Evolutionary conservation across 345 rosid genomes (phyloP).

Genomic region (Pugionium cornutum): DNA sequence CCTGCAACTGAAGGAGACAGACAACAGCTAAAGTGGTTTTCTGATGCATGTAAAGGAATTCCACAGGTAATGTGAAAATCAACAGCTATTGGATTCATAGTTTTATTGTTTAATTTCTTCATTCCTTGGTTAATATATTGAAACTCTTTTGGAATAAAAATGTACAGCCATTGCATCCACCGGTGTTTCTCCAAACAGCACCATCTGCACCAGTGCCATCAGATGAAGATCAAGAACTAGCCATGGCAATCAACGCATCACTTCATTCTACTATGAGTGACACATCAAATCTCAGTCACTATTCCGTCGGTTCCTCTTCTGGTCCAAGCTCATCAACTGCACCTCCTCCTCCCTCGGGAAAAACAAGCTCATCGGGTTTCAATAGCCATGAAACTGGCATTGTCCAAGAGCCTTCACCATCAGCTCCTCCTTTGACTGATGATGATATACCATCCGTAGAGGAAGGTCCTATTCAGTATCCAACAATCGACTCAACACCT

Average conservation of each 20-base stretch:
- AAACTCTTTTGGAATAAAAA: slow-evolving; percentile 19
- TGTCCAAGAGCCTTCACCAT: slow-evolving; percentile 49
- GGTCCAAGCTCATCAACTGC: slow-evolving; percentile 44
- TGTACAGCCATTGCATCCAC: slow-evolving; percentile 69
- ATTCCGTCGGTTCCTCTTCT: slow-evolving; percentile 43
- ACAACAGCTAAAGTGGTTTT: slow-evolving; percentile 79
- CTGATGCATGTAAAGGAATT: slow-evolving; percentile 95
- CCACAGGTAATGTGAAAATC: slow-evolving; percentile 58
- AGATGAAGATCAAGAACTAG: no score
- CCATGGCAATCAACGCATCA: neutral
- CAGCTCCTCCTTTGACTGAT: slow-evolving; percentile 60
- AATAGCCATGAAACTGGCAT: slow-evolving; percentile 34
- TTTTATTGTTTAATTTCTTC: neutral
- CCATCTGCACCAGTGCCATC: slow-evolving; percentile 53
- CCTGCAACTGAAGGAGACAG: slow-evolving; percentile 70
- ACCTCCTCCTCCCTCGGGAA: slow-evolving; percentile 44
- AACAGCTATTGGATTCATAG: neutral
- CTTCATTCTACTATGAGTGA: slow-evolving; percentile 58
- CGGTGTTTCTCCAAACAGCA: slow-evolving; percentile 57
- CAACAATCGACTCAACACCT: slow-evolving; percentile 66
- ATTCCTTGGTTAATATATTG: slow-evolving; percentile 1
- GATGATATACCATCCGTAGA: slow-evolving; percentile 43
- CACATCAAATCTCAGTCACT: slow-evolving; percentile 41
- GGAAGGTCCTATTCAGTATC: slow-evolving; percentile 78
- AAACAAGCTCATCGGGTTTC: slow-evolving; percentile 37